These are phyloP conservation scores for Fusarium sterilihyphosum DNA, from an alignment of 2,329 filamentous ascomycete species.

Conservation along the genomic window DNA sequence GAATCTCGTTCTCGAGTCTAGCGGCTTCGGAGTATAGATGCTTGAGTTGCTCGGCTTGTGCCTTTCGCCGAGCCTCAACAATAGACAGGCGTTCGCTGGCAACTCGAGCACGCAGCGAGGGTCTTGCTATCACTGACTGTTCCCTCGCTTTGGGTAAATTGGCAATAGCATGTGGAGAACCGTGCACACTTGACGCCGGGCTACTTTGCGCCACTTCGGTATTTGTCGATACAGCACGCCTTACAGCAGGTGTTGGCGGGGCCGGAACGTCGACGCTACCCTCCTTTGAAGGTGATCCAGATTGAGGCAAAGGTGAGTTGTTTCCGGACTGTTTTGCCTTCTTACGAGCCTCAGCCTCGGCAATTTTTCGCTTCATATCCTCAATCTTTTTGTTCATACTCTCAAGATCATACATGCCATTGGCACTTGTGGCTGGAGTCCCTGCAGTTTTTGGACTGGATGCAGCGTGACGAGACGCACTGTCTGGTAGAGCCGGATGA, in stretches of 20 bases:
- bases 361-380: conserved; percentile 67
- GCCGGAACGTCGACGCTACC: conserved; percentile 36
- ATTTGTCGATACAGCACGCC: background rate
- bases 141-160: conserved; percentile 30
- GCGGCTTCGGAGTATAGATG: conserved; percentile 58
- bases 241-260: background rate
- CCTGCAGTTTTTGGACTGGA: conserved; percentile 53
- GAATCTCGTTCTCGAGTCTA: conserved; percentile 60
- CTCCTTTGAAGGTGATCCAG: conserved; percentile 40
- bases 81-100: conserved; percentile 51
- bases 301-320: conserved; percentile 45
- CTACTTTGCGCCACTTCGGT: background rate
- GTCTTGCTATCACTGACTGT: conserved; percentile 6
- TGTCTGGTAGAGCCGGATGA: conserved; percentile 56
- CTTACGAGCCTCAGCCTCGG: conserved; percentile 66
- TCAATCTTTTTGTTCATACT: conserved; percentile 68
- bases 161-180: background rate
- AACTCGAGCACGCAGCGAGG: conserved; percentile 46
- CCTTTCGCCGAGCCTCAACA: conserved; percentile 49
- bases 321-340: conserved; percentile 52
- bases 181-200: conserved; percentile 9
- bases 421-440: conserved; percentile 51
- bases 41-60: conserved; percentile 58
- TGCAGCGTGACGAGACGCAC: conserved; percentile 50
- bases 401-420: conserved; percentile 55